Evolutionary conservation across 2,329 filamentous ascomycete genomes (phyloP), one percentile per base, ranked within the genome.

Genomic region (Phaeomoniella chlamydospora): DNA sequence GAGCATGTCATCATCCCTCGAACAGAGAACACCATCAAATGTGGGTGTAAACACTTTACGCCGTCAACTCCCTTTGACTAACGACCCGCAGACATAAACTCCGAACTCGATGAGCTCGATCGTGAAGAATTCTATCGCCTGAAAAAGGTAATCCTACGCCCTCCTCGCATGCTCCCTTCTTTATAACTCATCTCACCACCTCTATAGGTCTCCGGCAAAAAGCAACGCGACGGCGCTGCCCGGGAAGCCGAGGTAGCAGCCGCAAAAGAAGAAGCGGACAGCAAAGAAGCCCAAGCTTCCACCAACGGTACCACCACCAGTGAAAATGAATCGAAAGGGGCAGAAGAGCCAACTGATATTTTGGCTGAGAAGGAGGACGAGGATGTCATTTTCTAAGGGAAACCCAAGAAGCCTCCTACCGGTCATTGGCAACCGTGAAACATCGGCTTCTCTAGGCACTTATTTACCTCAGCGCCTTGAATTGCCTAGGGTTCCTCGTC

Each of bases 21-120:
- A 46, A 98, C 90, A 11, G 90, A 98, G 58, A 98, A 96, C 53
- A 98, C 90, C n/a, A 98, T 98, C 67, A 94, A 94, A 64, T 98
- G 78, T 78, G 63, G 47, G 71, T 50, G 22, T 31, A 9, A 5
- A 4, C 9, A n/a, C 14, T 3, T 30, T 14, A n/a, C n/a, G n/a
- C n/a, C n/a, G n/a, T n/a, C n/a, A n/a, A n/a, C n/a, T n/a, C n/a
- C 30, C 26, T 29, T 18, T 37, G 33, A 44, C 39, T 45, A 35
- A 45, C 34, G 29, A 34, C 40, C 36, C 19, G 4, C 39, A 80
- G 77, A 96, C 54, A 96, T 96, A 70, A 96, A 96, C 64, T 94
- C 88, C 1, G 90, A 98, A 57, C 73, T 98, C 12, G 90, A 98
- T 54, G 90, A 98, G 62, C 69, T 98, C 35, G 92, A 96, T 61